These are phyloP conservation scores for Eucalyptus cloeziana DNA, from an alignment of 345 rosid genomes.

Conservation along the genomic window DNA sequence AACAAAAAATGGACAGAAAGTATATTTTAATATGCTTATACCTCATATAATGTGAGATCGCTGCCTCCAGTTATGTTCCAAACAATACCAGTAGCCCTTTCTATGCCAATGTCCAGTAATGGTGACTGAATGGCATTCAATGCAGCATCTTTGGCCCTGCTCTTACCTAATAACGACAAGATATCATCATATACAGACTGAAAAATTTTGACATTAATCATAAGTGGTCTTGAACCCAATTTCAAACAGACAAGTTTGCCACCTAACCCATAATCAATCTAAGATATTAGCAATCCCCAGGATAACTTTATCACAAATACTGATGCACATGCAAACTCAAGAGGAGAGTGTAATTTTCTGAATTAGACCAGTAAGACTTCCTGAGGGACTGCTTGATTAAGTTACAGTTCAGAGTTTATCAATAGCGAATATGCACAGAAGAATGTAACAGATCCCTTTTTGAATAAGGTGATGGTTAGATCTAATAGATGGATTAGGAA, in stretches of 20 bases:
- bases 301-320: not conserved
- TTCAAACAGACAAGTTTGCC: not conserved
- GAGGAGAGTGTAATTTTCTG: not conserved
- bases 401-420: not conserved
- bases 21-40: not conserved
- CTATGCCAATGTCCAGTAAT: constrained; percentile 85
- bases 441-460: not conserved
- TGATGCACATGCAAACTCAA: not conserved
- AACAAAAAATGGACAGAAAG: not conserved
- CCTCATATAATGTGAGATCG: constrained; percentile 89
- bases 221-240: not conserved
- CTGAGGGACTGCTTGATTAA: not conserved
- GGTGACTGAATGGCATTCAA: constrained; percentile 95
- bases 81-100: constrained; percentile 96
- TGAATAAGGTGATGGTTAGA: not conserved
- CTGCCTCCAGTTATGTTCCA: constrained; percentile 99
- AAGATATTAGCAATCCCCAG: not conserved
- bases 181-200: not conserved
- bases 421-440: not conserved
- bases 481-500: not conserved
- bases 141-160: constrained; percentile 98
- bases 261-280: not conserved
- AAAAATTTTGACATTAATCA: not conserved
- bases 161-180: constrained; percentile 40
- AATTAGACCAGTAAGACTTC: not conserved